These are phyloP conservation scores for Candida easanensis DNA, from an alignment of 805 yeast genomes.

Conservation along the genomic window DNA sequence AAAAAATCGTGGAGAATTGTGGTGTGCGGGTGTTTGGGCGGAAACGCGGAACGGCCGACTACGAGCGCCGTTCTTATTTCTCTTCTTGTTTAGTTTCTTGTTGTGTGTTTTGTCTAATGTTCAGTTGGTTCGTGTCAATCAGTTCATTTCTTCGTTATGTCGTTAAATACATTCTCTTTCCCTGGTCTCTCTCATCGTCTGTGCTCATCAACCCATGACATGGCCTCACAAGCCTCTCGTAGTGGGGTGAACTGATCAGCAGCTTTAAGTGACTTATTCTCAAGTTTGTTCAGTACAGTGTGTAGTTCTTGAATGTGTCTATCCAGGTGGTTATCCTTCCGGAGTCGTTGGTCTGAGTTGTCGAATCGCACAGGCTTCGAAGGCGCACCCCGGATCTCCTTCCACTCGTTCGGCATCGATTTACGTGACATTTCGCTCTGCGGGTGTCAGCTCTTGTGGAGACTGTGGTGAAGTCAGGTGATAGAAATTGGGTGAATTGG, in stretches of 20 bases:
- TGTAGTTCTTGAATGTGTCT: conserved; percentile 17
- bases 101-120: not conserved
- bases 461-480: no score
- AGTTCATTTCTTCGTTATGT: not conserved
- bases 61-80: not conserved
- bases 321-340: conserved; percentile 20
- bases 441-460: no score
- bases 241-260: conserved; percentile 9
- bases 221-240: conserved; percentile 14
- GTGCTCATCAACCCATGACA: conserved; percentile 23
- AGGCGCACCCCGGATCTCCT: conserved; percentile 23
- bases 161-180: no score
- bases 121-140: not conserved
- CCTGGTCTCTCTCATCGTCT: not conserved
- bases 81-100: not conserved
- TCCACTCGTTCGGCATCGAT: conserved; percentile 2
- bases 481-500: no score
- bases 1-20: conserved; percentile 4
- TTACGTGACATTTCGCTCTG: conserved; percentile 3
- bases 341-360: conserved; percentile 4
- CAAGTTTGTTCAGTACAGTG: conserved; percentile 22
- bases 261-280: conserved; percentile 19
- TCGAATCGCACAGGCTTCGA: conserved; percentile 16
- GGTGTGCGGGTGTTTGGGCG: not conserved
- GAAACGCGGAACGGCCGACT: not conserved